phyloP scores from a whole-genome alignment of 2,329 filamentous ascomycete species.

The Arthroderma uncinatum region DNA sequence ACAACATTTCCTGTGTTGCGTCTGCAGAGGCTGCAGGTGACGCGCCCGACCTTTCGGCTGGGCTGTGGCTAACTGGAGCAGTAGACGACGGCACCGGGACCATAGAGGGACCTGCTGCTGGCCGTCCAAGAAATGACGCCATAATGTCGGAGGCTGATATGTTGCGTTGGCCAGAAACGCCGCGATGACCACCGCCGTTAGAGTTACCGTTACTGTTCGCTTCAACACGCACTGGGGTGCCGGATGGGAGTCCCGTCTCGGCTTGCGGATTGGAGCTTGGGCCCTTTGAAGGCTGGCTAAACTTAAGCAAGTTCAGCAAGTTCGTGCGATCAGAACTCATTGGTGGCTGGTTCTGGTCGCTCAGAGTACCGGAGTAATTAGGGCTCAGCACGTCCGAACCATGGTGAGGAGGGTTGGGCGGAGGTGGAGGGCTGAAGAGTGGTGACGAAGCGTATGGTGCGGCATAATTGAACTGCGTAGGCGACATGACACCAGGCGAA shows the following conservation, averaged over 20 bases:
- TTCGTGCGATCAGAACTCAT: conserved; percentile 42
- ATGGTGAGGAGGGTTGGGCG: conserved; percentile 46
- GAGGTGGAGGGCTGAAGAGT: conserved; percentile 45
- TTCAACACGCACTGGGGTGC: conserved; percentile 22
- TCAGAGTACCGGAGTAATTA: conserved; percentile 36
- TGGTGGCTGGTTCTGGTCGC: conserved; percentile 33
- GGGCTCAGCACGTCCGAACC: conserved; percentile 50
- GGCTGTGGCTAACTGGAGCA: conserved; percentile 18
- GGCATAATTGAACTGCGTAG: conserved; percentile 35
- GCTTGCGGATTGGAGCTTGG: conserved; percentile 15
- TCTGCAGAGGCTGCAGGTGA: conserved; percentile 36
- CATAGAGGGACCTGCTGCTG: conserved; percentile 23
- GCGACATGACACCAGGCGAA: conserved; percentile 25
- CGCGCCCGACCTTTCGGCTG: conserved; percentile 10
- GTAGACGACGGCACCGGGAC: conserved; percentile 15
- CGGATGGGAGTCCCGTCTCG: conserved; percentile 1
- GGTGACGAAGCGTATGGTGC: conserved; percentile 49
- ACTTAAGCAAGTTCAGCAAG: conserved; percentile 55
- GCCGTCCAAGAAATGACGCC: conserved; percentile 44
- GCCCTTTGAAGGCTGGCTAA: conserved; percentile 40
- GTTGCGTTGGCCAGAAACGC: conserved; percentile 23
- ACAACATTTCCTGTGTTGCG: conserved; percentile 72
- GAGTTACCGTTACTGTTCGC: conserved; percentile 14
- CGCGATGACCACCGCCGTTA: conserved; percentile 13
- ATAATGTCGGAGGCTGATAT: conserved; percentile 49